A percentile compares a stretch with the other conserved stretches of the same genome.
phyloP scores from a whole-genome alignment of 441 rosid genomes.

The Raphanus hybrid region DNA sequence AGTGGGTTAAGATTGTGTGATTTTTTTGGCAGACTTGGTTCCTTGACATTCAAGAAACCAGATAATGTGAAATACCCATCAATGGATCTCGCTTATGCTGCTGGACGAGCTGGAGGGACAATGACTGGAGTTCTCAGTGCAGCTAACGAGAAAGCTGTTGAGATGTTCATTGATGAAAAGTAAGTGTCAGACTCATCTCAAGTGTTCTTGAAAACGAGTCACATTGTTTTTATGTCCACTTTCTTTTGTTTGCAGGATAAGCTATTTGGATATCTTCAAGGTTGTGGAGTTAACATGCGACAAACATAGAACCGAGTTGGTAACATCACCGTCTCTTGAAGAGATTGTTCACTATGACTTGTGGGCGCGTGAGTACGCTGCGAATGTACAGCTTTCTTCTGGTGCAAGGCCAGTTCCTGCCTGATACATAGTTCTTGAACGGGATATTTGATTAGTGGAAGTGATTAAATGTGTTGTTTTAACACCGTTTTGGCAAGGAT shows the following conservation, averaged over 20 bases:
- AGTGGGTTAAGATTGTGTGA: slow-evolving; percentile 8
- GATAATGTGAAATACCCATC: slow-evolving; percentile 92
- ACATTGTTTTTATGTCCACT: slow-evolving; percentile 2
- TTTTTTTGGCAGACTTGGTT: slow-evolving; percentile 68
- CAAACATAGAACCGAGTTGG: slow-evolving; percentile 71
- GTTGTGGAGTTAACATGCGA: slow-evolving; percentile 86
- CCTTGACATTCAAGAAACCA: slow-evolving; percentile 85
- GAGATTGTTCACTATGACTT: slow-evolving; percentile 84
- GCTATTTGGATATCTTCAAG: slow-evolving; percentile 89
- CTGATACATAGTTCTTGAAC: slow-evolving; percentile 33
- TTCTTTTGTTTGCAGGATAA: slow-evolving; percentile 57
- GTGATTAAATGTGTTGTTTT: background rate
- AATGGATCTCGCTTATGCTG: slow-evolving; percentile 92
- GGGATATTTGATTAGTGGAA: background rate
- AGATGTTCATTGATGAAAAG: slow-evolving; percentile 88
- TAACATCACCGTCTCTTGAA: slow-evolving; percentile 73
- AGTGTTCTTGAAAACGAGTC: slow-evolving; percentile 15
- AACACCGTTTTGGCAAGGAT: too few species aligned
- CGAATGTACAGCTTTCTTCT: slow-evolving; percentile 51
- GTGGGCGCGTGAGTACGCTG: slow-evolving; percentile 89
- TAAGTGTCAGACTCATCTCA: slow-evolving; percentile 24
- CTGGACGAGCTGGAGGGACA: slow-evolving; percentile 96
- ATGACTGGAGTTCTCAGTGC: slow-evolving; percentile 99
- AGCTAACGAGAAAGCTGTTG: slow-evolving; percentile 94
- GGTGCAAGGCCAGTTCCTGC: slow-evolving; percentile 65